Conservation (phyloP, 1,284 basidiomycete species). For the Rhodotorula mucilaginosa region DNA sequence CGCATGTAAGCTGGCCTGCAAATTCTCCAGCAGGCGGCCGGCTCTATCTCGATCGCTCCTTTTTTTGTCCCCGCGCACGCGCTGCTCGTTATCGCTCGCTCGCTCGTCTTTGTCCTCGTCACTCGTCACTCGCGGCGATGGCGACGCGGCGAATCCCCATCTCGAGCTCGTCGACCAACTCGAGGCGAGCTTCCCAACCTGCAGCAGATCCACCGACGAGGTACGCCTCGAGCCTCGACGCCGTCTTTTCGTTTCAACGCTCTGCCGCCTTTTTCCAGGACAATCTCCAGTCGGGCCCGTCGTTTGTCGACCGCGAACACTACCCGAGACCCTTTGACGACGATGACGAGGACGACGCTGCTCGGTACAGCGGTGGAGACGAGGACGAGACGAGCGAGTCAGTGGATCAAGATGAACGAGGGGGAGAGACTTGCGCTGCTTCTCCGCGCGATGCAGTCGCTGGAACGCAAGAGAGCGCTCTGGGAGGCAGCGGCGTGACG, state of each 20-base stretch:
- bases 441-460: too few relatives aligned
- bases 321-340: conserved; percentile 35
- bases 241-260: conserved; percentile 43
- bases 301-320: conserved; percentile 37
- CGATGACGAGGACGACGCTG: neutral
- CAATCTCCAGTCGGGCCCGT: conserved; percentile 38
- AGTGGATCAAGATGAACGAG: neutral
- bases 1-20: neutral
- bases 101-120: neutral
- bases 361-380: neutral
- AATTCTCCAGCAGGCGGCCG: neutral
- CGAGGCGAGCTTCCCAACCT: neutral
- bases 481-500: neutral
- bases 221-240: conserved; percentile 25
- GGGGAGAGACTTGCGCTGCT: too few relatives aligned
- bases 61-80: too few relatives aligned
- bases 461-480: neutral
- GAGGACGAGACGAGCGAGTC: neutral
- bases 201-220: conserved; percentile 3
- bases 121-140: neutral
- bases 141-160: conserved; percentile 3
- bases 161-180: conserved; percentile 2
- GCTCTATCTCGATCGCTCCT: neutral
- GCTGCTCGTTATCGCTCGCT: neutral
- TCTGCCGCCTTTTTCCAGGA: conserved; percentile 40